Conservation (phyloP, 2,329 filamentous ascomycete species). For the Pestalotiopsis sp. region DNA sequence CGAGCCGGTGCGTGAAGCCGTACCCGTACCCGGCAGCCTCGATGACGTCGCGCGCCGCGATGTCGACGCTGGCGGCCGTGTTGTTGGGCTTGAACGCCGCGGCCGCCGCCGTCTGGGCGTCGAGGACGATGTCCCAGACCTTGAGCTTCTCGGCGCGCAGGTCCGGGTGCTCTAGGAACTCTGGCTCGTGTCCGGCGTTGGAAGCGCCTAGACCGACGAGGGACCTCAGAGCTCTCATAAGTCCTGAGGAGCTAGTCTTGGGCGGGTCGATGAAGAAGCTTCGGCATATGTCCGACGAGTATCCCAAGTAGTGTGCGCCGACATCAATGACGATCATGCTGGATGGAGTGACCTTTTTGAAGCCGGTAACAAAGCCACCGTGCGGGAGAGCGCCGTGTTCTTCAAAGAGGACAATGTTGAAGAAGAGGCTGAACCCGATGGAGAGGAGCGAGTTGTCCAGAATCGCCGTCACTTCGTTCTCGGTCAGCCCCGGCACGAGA, state of each 20-base stretch:
- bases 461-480: conserved; percentile 56
- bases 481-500: conserved; percentile 55
- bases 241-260: neutral
- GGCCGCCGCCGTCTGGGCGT: conserved; percentile 59
- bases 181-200: no score
- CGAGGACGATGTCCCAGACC: conserved; percentile 61
- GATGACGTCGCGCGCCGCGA: conserved; percentile 60
- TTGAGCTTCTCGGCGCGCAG: conserved; percentile 49
- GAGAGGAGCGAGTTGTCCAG: conserved; percentile 56
- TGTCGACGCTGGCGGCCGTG: conserved; percentile 60
- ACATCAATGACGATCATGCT: conserved; percentile 65
- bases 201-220: neutral
- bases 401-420: conserved; percentile 65
- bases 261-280: conserved; percentile 55
- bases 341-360: conserved; percentile 50
- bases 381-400: conserved; percentile 54
- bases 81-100: conserved; percentile 48
- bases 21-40: conserved; percentile 57
- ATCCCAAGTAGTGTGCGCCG: conserved; percentile 59
- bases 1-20: conserved; percentile 61
- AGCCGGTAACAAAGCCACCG: conserved; percentile 51
- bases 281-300: conserved; percentile 64
- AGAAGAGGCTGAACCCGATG: conserved; percentile 57
- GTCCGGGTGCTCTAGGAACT: conserved; percentile 4
- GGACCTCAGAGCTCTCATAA: neutral